These are phyloP conservation scores for Phaeosphaeriaceae sp. DNA, from an alignment of 2,329 filamentous ascomycete genomes.

Conservation along the genomic window DNA sequence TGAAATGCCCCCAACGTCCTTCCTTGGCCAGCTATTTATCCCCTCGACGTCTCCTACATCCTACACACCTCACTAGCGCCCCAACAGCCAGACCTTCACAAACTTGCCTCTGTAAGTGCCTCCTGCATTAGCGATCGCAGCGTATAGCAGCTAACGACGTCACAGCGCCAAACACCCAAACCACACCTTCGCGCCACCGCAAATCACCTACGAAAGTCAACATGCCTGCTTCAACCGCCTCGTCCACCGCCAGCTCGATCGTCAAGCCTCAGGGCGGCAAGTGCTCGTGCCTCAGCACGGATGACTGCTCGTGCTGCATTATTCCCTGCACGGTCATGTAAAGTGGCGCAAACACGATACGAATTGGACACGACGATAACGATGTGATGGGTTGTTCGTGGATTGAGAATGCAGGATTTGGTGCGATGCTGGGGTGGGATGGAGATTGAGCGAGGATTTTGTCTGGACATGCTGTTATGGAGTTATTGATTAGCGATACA, in stretches of 20 bases:
- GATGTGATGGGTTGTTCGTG: no score
- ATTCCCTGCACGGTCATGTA: constrained; percentile 49
- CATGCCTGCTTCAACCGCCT: constrained; percentile 43
- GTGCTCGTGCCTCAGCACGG: constrained; percentile 37
- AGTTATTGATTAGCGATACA: background rate
- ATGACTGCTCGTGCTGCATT: constrained; percentile 43
- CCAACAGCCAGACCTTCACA: no score
- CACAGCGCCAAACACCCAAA: constrained; percentile 11
- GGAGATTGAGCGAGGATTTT: background rate
- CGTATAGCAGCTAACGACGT: constrained; percentile 19
- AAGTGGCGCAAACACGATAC: constrained; percentile 1
- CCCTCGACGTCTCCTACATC: background rate
- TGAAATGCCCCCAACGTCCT: constrained; percentile 10
- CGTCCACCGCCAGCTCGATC: constrained; percentile 41
- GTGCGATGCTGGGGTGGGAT: background rate
- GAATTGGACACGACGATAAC: no score
- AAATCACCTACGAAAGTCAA: constrained; percentile 1
- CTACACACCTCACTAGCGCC: background rate
- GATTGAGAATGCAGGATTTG: no score
- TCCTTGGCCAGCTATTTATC: background rate
- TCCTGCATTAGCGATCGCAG: no score
- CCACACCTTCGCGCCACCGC: background rate
- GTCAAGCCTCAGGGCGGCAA: constrained; percentile 44
- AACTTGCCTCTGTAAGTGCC: background rate
- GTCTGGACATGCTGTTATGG: background rate